Base-by-base conservation (phyloP, 202 grass and related monocot species). In the Zizania palustris region DNA sequence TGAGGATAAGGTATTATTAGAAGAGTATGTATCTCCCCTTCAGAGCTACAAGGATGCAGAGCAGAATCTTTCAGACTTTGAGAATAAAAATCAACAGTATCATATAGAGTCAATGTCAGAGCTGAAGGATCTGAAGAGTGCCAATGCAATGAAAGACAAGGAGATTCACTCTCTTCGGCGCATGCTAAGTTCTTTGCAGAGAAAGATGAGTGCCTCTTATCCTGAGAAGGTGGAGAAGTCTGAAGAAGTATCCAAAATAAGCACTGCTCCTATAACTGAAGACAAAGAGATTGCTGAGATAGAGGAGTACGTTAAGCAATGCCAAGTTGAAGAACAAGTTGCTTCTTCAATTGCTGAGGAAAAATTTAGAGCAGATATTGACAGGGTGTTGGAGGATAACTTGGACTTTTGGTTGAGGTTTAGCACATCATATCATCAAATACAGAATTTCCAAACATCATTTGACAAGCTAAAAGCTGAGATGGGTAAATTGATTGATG, bases 391-490 rank as follows among this genome's bases (percentile, higher is more conserved):
- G 67, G 85, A 93, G 43, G 85, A 92, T 76, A 98, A 90, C 73
- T 75, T 95, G 80, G 92, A 95, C 66, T 98, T 98, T 77, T 98
- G 96, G 96, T 81, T 99, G 82, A 88, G 96, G 67, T 99, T 99
- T 39, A 88, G 92, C 68, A 95, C 92, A 73, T 95, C 89, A 45
- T 99, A 95, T 73, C 91, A 95, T 80, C 89, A 99, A 85, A 92
- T 95, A 77, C 81, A 74, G 35, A 70, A 92, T 63, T 99, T 95
- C 46, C 92, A 99, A 82, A 83, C 78, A 53, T 86, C 66, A 71
- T 99, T 92, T 76, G 74, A 86, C 33, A 83, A 85, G 53, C 58
- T 88, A 60, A 79, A 92, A 92, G 54, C 71, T 13, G 81, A 92
- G 69, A 88, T 88, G 67, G 72, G 82, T 57, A 95, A 88, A 68